Base-by-base conservation (phyloP, 768 basidiomycete species). In the Pisolithus orientalis region DNA sequence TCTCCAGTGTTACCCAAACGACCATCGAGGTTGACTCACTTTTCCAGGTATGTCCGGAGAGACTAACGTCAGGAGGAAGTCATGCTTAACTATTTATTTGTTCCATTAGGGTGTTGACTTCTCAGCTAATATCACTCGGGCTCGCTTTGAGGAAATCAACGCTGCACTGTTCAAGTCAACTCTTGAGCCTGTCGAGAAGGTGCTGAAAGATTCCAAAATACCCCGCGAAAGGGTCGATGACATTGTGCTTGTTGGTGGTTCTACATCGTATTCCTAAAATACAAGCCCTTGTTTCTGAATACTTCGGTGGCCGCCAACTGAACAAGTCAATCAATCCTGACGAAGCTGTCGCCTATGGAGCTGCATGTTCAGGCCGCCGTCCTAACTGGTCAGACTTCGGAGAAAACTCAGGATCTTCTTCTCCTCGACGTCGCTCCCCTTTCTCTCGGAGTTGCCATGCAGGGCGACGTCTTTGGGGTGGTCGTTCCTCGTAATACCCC, bases 241-340 rank as follows among this genome's bases (percentile, higher is more conserved):
- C 65, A 98, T 99, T 59, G 96, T 99, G 70, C 91, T 99, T 54
- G 96, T 99, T 59, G 96, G 96, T 78, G 96, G 96, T 58, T 99
- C 96, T 53, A 99, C 96, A 63, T n/a, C 96, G 96, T 84, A 99
- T 99, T 68, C 96, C 96, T 59, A 97, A 97, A 80, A 90, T 99
- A 61, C 94, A 97, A 75, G 82, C 94, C 28, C 86, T 99, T 54
- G 96, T 99, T 49, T 97, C 94, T 53, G 96, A 99, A 70, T 95
- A 86, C 82, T 99, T 99, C 71, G 90, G 90, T 71, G 94, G 93
- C 56, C 93, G 95, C 64, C 90, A 94, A 70, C 76, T 97, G 68
- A 98, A 98, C 86, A 99, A 99, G 82, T 96, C 94, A 54, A 99
- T 99, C 78, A 99, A 99, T 83, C 96, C 96, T 57, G 96, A 99